Evolutionary conservation across 208 protist genomes (phyloP).

Genomic region (Trypanosoma grayi): DNA sequence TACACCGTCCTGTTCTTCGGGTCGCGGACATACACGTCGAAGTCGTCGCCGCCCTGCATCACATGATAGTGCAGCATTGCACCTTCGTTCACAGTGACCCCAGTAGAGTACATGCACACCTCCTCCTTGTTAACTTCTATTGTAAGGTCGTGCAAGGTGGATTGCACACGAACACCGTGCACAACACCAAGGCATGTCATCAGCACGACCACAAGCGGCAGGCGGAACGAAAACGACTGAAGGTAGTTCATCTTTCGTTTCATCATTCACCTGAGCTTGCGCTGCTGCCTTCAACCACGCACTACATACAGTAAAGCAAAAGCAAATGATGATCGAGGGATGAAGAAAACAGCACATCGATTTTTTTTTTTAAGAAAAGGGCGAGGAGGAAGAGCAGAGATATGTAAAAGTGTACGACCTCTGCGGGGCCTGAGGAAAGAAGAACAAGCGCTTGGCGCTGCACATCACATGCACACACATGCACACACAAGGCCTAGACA

Average conservation of each 20-base stretch:
- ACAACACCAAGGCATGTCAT: not conserved
- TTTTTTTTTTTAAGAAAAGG: no score
- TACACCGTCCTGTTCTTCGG: constrained; percentile 58
- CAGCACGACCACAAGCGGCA: not conserved
- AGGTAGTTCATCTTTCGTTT: not conserved
- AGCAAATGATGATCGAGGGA: no score
- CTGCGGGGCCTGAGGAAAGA: no score
- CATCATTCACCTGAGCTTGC: no score
- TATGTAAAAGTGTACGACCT: no score
- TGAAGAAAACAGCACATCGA: no score
- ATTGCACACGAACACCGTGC: constrained; percentile 41
- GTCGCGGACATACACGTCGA: constrained; percentile 69
- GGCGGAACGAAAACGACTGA: not conserved
- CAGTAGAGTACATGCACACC: constrained; percentile 68
- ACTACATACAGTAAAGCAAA: no score
- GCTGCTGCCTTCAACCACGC: no score
- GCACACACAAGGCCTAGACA: not conserved
- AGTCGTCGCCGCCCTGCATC: constrained; percentile 62
- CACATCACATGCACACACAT: no score
- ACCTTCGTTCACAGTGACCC: constrained; percentile 57
- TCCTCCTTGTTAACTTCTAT: constrained; percentile 70
- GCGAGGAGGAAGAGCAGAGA: no score
- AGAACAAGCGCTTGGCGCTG: no score
- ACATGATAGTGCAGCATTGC: constrained; percentile 74
- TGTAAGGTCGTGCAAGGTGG: constrained; percentile 45